These are phyloP conservation scores for Leptosphaerulina australis DNA, from an alignment of 2,329 filamentous ascomycete genomes.

Conservation along the genomic window DNA sequence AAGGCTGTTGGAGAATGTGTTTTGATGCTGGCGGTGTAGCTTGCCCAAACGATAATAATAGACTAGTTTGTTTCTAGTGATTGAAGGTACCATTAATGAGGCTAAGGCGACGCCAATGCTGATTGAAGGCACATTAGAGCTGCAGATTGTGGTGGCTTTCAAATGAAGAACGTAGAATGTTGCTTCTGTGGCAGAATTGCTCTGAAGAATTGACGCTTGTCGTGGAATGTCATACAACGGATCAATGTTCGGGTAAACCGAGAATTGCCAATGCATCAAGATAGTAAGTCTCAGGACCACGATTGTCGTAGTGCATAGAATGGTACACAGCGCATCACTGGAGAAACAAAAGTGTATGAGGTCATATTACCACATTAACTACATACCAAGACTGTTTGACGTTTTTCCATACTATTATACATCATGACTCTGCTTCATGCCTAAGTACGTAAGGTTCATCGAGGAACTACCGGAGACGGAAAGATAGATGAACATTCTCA, in stretches of 20 bases:
- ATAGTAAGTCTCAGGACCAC: neutral
- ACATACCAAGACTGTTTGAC: conserved; percentile 3
- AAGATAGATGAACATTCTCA: neutral
- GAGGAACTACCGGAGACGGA: conserved; percentile 2
- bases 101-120: neutral
- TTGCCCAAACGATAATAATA: neutral
- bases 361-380: conserved; percentile 14
- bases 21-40: neutral
- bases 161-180: neutral
- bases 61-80: neutral
- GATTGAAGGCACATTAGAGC: neutral
- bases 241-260: neutral
- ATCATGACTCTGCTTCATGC: conserved; percentile 5
- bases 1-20: conserved; percentile 24
- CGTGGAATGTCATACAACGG: neutral
- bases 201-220: too few species aligned
- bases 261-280: neutral
- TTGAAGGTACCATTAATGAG: too few species aligned
- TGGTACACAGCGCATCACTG: conserved; percentile 2
- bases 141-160: neutral
- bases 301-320: neutral
- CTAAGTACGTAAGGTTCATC: conserved; percentile 1
- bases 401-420: conserved; percentile 9
- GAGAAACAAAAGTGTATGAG: neutral
- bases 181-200: too few species aligned